Evolutionary conservation across 345 rosid genomes (phyloP).

Genomic region (Isatis tinctoria): DNA sequence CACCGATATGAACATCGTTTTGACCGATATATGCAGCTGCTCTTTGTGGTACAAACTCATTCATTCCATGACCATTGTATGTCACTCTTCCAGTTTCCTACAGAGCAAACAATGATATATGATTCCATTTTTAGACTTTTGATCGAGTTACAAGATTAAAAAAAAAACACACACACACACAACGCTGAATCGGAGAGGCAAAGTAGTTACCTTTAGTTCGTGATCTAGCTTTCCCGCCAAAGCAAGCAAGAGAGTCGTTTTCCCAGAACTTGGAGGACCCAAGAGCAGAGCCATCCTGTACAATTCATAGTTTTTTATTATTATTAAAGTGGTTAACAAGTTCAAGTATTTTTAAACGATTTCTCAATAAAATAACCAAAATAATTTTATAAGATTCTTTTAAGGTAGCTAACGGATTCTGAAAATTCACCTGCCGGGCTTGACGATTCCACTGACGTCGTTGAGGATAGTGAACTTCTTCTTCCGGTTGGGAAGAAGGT

Average conservation of each 20-base stretch:
- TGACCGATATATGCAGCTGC: slow-evolving; percentile 74
- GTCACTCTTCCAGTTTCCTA: slow-evolving; percentile 51
- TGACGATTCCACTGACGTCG: slow-evolving; percentile 65
- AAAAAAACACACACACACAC: neutral
- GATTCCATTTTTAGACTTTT: neutral
- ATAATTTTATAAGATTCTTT: neutral
- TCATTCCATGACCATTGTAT: slow-evolving; percentile 59
- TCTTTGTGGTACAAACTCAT: slow-evolving; percentile 69
- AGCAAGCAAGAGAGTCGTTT: slow-evolving; percentile 72
- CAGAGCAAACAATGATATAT: neutral
- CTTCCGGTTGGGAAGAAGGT: slow-evolving; percentile 48
- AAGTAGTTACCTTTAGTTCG: slow-evolving; percentile 43
- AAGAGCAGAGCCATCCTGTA: slow-evolving; percentile 67
- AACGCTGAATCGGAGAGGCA: neutral
- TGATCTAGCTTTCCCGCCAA: slow-evolving; percentile 73
- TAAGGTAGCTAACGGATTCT: neutral
- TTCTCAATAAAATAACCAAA: neutral
- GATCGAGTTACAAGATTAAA: neutral
- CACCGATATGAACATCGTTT: slow-evolving; percentile 62
- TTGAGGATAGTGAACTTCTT: slow-evolving; percentile 55
- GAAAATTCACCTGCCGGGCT: slow-evolving; percentile 58
- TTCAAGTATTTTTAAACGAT: neutral
- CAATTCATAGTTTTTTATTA: neutral
- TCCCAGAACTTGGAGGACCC: slow-evolving; percentile 90
- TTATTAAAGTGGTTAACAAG: neutral